These are phyloP conservation scores for Kluyveromyces sp. DNA, from an alignment of 1,139 yeast genomes.

Conservation along the genomic window DNA sequence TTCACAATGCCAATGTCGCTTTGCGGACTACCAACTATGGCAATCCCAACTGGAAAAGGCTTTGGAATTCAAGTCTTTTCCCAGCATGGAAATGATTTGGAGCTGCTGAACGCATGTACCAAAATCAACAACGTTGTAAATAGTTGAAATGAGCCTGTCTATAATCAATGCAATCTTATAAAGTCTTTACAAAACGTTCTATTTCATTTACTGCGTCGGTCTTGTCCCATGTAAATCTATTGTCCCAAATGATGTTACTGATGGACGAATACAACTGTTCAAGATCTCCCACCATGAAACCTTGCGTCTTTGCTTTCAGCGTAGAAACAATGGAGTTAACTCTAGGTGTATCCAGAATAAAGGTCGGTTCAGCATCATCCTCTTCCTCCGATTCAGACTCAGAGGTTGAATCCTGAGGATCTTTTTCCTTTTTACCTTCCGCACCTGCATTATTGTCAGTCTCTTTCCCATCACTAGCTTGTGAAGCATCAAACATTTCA, in stretches of 20 bases:
- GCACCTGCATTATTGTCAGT: neutral
- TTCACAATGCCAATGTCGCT: constrained; percentile 85
- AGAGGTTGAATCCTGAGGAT: constrained; percentile 9
- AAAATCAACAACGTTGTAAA: constrained; percentile 6
- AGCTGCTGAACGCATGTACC: constrained; percentile 41
- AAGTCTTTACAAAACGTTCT: constrained; percentile 4
- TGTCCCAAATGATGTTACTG: constrained; percentile 70
- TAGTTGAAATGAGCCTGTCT: neutral
- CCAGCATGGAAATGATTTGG: constrained; percentile 75
- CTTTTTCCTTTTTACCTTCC: neutral
- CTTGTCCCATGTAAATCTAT: constrained; percentile 63
- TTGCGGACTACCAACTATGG: constrained; percentile 83
- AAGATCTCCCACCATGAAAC: constrained; percentile 57
- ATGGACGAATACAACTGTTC: constrained; percentile 69
- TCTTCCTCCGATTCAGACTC: constrained; percentile 14
- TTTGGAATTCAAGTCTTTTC: constrained; percentile 68
- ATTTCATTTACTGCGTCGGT: constrained; percentile 30
- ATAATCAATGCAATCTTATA: neutral
- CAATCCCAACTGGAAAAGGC: constrained; percentile 48
- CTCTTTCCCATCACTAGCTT: too few relatives aligned
- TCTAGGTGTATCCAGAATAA: constrained; percentile 32
- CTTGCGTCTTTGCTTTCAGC: constrained; percentile 40
- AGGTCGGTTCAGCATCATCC: constrained; percentile 14
- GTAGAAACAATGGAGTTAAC: constrained; percentile 27
- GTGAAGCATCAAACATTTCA: too few relatives aligned